Conservation (phyloP, 148 eudicot genomes). For the Pouteria glomerata region DNA sequence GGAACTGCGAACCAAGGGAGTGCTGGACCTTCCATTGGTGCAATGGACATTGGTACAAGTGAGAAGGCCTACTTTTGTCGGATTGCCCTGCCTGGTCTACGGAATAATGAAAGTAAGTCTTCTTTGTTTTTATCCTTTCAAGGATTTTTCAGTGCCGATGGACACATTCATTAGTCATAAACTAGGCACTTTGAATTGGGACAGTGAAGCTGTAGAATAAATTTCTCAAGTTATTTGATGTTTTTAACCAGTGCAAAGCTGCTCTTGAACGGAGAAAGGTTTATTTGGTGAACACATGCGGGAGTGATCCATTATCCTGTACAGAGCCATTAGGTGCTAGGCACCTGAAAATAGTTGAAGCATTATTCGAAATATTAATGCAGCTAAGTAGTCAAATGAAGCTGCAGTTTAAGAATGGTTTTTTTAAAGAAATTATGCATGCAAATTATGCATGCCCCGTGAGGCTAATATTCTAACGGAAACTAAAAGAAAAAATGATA, state of each 20-base stretch:
- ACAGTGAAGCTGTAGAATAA: no score
- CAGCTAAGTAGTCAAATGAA: background rate
- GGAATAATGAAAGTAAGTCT: constrained; percentile 19
- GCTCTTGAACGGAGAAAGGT: no score
- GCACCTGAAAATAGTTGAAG: background rate
- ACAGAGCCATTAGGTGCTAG: background rate
- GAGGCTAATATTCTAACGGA: background rate
- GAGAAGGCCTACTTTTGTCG: constrained; percentile 17
- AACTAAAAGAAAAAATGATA: background rate
- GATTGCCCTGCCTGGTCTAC: constrained; percentile 23
- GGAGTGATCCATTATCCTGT: no score
- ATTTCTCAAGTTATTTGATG: no score
- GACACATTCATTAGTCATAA: no score
- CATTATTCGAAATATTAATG: background rate
- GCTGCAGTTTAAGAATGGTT: background rate
- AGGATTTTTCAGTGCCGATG: background rate
- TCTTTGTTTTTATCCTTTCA: background rate
- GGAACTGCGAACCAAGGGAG: constrained; percentile 21
- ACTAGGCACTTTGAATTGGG: no score
- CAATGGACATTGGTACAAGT: constrained; percentile 17
- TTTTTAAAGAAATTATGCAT: background rate
- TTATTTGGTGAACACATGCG: no score
- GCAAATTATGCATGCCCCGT: background rate
- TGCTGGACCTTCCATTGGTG: constrained; percentile 17
- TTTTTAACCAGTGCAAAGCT: no score